Base-by-base conservation (phyloP, 768 basidiomycete genomes). In the Amanita pseudoporphyria region DNA sequence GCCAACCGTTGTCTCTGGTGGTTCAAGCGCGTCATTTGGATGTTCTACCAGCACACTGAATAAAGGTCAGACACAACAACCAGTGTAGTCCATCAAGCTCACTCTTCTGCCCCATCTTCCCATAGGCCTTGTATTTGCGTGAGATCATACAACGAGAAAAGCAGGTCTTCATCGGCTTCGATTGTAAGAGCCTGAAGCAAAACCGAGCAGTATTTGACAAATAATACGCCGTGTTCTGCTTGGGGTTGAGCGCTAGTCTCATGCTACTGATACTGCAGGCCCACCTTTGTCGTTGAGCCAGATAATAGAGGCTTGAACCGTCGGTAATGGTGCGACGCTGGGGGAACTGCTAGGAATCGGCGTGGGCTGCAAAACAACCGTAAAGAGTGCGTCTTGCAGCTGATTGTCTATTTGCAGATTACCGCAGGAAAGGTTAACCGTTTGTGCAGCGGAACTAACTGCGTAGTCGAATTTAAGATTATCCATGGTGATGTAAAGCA, bases 351-450 rank as follows among this genome's bases (percentile, higher is more conserved):
- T 86, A 6, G 84, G 73, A 28, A 97, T 76, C 0, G 92, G 88
- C 6, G 91, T 92, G 0, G 96, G 95, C 61, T 98, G 95, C 38
- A 98, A 71, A 49, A 98, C 81, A 49, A 98, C 93, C 2, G 96
- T 93, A 70, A 84, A 99, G 10, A 94, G 62, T 14, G 92, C 94
- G 51, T 98, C 96, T 52, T 98, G 95, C 10, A 99, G 77, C 62
- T 99, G 96, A 61, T 98, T 99, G 68, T 99, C 96, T 52, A 98
- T 77, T 63, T 98, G 94, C 9, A 99, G 73, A 57, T 76, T 82
- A n/a, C 87, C 89, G 60, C 85, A 87, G 6, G 84, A 79, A 31
- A 98, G 33, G 42, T 79, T 88, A 47, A 93, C 71, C 1, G 87
- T 78, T 58, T 94, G 90, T 5, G 89, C 84, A 32, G 84, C 73